phyloP scores from a whole-genome alignment of 192 early-diverging fungal genomes.

The Backusella macrospora region DNA sequence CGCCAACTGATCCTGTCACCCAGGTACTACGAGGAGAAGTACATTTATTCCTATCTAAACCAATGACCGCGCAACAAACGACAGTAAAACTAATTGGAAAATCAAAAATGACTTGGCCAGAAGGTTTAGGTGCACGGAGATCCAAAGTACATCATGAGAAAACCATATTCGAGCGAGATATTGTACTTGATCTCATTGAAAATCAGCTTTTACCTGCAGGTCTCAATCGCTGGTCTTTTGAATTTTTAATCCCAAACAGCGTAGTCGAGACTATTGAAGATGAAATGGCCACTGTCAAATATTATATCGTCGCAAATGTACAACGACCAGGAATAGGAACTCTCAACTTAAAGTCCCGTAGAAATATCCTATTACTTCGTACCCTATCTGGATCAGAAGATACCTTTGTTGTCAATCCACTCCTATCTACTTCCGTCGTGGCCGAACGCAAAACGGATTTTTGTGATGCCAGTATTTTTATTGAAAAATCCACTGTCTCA shows the following conservation, averaged over 20 bases:
- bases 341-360: slow-evolving; percentile 21
- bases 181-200: slow-evolving; percentile 20
- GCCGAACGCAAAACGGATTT: slow-evolving; percentile 20
- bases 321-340: slow-evolving; percentile 13
- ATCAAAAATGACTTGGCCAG: slow-evolving; percentile 38
- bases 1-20: slow-evolving; percentile 23
- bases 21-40: slow-evolving; percentile 39
- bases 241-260: slow-evolving; percentile 32
- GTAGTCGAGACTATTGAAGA: slow-evolving; percentile 43
- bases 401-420: slow-evolving; percentile 16
- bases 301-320: slow-evolving; percentile 20
- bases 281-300: slow-evolving; percentile 31
- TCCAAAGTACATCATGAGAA: slow-evolving; percentile 32
- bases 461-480: slow-evolving; percentile 26
- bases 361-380: slow-evolving; percentile 33
- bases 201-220: slow-evolving; percentile 6
- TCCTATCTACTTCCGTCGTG: slow-evolving; percentile 24
- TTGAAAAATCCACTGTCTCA: slow-evolving; percentile 36
- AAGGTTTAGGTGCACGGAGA: slow-evolving; percentile 29
- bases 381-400: slow-evolving; percentile 26
- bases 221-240: slow-evolving; percentile 34
- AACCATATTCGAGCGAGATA: slow-evolving; percentile 26
- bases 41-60: slow-evolving; percentile 24
- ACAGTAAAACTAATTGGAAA: slow-evolving; percentile 35
- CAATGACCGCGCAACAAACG: slow-evolving; percentile 14